A percentile compares a stretch with the other conserved stretches of the same genome.
Evolutionary conservation across 2,329 filamentous ascomycete species (phyloP).

Genomic region (Cladophialophora psammophila): DNA sequence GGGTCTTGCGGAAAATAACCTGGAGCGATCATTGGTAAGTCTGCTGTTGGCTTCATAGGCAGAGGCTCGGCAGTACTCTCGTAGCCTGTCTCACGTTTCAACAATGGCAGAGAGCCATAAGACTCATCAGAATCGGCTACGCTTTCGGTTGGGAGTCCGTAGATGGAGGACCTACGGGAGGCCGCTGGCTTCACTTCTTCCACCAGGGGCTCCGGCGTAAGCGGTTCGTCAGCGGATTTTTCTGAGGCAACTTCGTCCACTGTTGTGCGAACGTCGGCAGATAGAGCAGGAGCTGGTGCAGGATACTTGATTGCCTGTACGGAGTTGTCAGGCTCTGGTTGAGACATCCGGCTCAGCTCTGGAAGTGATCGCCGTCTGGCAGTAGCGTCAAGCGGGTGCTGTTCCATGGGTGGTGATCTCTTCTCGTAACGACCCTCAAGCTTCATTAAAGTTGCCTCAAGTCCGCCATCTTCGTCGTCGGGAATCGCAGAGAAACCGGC

Average conservation of each 20-base stretch:
- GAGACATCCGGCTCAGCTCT: conserved; percentile 28
- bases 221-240: conserved; percentile 20
- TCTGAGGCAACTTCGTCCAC: conserved; percentile 26
- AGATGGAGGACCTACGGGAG: conserved; percentile 41
- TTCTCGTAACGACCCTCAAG: conserved; percentile 85
- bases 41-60: background rate
- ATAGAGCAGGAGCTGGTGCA: background rate
- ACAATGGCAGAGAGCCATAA: conserved; percentile 77
- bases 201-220: conserved; percentile 1
- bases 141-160: conserved; percentile 51
- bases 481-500: conserved; percentile 86
- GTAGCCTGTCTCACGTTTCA: conserved; percentile 66
- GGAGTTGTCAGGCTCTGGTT: background rate
- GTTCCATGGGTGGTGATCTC: conserved; percentile 46
- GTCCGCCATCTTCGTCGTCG: conserved; percentile 85
- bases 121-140: conserved; percentile 72
- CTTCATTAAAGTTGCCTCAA: conserved; percentile 91
- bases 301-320: background rate
- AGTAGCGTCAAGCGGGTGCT: conserved; percentile 31
- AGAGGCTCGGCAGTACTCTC: conserved; percentile 21
- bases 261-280: conserved; percentile 16
- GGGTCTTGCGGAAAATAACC: conserved; percentile 36
- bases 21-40: conserved; percentile 24
- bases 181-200: conserved; percentile 15
- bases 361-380: conserved; percentile 32